A percentile compares a stretch with the other conserved stretches of the same genome.
phyloP scores from a whole-genome alignment of 176 grass and related monocot genomes.

The Oryza glaberrima region DNA sequence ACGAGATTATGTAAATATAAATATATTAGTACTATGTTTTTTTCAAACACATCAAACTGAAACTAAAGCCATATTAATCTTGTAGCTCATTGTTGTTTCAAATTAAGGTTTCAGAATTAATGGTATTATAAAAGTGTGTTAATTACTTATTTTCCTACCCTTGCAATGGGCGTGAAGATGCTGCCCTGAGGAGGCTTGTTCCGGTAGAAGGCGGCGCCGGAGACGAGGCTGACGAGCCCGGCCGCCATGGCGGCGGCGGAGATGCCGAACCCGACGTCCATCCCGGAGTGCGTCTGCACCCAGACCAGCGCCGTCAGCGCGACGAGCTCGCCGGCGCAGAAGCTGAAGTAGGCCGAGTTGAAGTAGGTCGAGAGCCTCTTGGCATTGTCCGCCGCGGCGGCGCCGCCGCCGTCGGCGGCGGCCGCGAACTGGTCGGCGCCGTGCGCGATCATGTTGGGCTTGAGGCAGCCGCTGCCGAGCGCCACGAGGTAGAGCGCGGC shows the following conservation, averaged over 20 bases:
- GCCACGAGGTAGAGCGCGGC: constrained; percentile 87
- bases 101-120: not conserved
- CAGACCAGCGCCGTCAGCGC: constrained; percentile 87
- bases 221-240: constrained; percentile 65
- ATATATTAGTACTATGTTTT: too few relatives aligned
- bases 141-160: constrained; percentile 42
- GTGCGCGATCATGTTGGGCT: constrained; percentile 98
- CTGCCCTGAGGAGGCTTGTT: constrained; percentile 90
- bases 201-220: constrained; percentile 68
- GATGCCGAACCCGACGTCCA: constrained; percentile 88
- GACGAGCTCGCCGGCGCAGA: constrained; percentile 84
- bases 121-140: not conserved
- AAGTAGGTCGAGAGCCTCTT: constrained; percentile 93
- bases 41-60: too few relatives aligned
- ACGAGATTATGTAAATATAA: too few relatives aligned
- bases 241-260: constrained; percentile 79
- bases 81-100: not conserved
- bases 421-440: constrained; percentile 79
- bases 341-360: constrained; percentile 98
- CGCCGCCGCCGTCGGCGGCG: not conserved
- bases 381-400: constrained; percentile 34
- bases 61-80: too few relatives aligned
- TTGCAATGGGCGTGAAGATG: constrained; percentile 83
- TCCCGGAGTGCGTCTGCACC: constrained; percentile 92
- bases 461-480: constrained; percentile 91